A percentile compares a stretch with the other conserved stretches of the same genome.
Evolutionary conservation across 768 basidiomycete species (phyloP).

Genomic region (Exidia glandulosa): DNA sequence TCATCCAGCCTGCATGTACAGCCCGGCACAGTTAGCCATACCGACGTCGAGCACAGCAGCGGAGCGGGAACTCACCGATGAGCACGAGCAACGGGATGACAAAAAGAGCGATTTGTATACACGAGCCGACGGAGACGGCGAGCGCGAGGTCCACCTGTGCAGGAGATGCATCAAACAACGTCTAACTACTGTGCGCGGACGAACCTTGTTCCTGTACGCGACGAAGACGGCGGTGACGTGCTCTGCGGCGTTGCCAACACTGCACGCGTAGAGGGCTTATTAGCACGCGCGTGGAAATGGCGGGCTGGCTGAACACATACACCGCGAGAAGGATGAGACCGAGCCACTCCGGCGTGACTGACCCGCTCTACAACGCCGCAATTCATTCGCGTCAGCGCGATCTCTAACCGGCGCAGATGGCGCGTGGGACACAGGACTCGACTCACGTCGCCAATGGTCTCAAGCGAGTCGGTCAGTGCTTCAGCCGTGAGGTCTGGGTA

Average conservation of each 20-base stretch:
- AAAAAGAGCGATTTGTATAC: constrained; percentile 72
- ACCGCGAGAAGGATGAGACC: constrained; percentile 64
- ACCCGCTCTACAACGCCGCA: no score
- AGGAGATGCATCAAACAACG: no score
- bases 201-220: constrained; percentile 24
- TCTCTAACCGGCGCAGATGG: no score
- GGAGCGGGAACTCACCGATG: not conserved
- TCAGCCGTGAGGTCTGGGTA: constrained; percentile 50
- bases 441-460: constrained; percentile 59
- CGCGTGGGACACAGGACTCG: no score
- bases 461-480: constrained; percentile 70
- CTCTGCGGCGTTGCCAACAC: constrained; percentile 87
- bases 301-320: not conserved
- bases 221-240: constrained; percentile 88
- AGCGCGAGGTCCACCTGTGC: not conserved
- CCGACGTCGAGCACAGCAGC: no score
- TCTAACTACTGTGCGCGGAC: no score
- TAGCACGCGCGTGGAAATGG: no score
- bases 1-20: constrained; percentile 74
- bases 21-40: no score
- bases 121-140: not conserved
- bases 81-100: constrained; percentile 60
- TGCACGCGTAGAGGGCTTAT: no score
- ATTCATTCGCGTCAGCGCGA: no score
- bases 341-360: constrained; percentile 70